Evolutionary conservation across 805 yeast genomes (phyloP), one percentile per base, ranked within the genome.

Genomic region (Cephaloascus albidus): DNA sequence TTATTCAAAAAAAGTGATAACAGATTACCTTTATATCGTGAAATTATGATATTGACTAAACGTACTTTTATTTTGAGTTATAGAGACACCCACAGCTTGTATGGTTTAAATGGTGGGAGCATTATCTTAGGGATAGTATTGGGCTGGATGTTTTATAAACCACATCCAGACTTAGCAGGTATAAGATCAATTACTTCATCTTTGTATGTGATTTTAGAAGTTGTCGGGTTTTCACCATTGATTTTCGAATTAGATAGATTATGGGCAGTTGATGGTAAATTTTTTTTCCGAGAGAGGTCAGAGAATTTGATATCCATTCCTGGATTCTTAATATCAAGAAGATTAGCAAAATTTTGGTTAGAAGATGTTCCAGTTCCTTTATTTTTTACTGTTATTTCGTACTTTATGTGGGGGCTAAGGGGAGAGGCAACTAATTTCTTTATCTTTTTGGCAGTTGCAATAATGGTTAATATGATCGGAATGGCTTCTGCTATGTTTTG

Each of bases 391-490:
- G 38, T 48, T 3, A 55, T 65, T 23, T 54, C 67, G 3, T 65
- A 61, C 45, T 66, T 63, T 44, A 66, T 66, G 72, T 63, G 62
- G 36, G 36, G 36, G 8, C 16, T 33, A 20, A 33, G 23, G 12
- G 28, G 37, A 2, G 37, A 38, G 4, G 59, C 70, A 0, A 60
- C 63, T 5, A 64, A 69, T 38, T 86, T 81, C 51, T 82, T 81
- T 45, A 65, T 75, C 2, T 86, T 70, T 55, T 81, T 81, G 54
- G 69, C 78, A 3, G 69, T 76, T 4, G 63, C 68, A 8, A 52
- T 85, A n/a, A 47, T 85, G 20, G 70, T 69, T 16, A 79, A 78
- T 41, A 59, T 78, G 45, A 65, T 69, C 37, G 70, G 81, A 10
- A 71, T 81, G 62, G 63, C 77, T 3, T 58, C 70, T 44, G 85